These are phyloP conservation scores for Colletotrichum sp. DNA, from an alignment of 2,329 filamentous ascomycete genomes.

Conservation along the genomic window DNA sequence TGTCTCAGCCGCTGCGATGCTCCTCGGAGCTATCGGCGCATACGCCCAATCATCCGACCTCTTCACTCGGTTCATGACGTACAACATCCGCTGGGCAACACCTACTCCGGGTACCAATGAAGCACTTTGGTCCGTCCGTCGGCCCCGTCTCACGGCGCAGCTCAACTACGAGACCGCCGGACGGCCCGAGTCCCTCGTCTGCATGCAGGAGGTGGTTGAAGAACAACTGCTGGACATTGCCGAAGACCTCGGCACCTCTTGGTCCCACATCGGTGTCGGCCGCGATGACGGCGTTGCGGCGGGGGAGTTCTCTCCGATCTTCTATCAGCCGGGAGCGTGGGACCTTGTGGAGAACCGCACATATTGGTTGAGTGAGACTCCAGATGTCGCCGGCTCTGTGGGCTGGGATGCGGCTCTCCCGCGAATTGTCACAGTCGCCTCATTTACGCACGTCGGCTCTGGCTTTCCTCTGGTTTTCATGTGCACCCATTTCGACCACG, in stretches of 20 bases:
- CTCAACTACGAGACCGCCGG: slow-evolving; percentile 39
- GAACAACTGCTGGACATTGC: slow-evolving; percentile 48
- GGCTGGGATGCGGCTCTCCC: slow-evolving; percentile 58
- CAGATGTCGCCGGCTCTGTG: slow-evolving; percentile 56
- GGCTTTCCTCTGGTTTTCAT: slow-evolving; percentile 46
- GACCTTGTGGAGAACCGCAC: slow-evolving; percentile 55
- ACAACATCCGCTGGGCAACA: slow-evolving; percentile 56
- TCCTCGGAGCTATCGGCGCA: neutral
- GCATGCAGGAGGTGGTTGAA: slow-evolving; percentile 55
- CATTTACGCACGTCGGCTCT: slow-evolving; percentile 45
- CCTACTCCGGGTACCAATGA: slow-evolving; percentile 41
- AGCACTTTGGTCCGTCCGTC: slow-evolving; percentile 43
- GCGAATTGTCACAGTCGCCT: slow-evolving; percentile 53
- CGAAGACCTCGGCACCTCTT: slow-evolving; percentile 42
- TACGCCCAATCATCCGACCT: neutral
- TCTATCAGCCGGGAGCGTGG: slow-evolving; percentile 64
- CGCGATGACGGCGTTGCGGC: slow-evolving; percentile 61
- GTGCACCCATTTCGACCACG: slow-evolving; percentile 60
- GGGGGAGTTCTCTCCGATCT: slow-evolving; percentile 74
- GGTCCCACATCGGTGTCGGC: slow-evolving; percentile 61
- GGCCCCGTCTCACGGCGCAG: slow-evolving; percentile 39
- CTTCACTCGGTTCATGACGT: slow-evolving; percentile 45
- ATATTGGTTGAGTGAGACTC: slow-evolving; percentile 68
- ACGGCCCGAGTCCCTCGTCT: slow-evolving; percentile 41
- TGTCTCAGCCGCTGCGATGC: neutral